These are phyloP conservation scores for Urostyla sp. DNA, from an alignment of 73 alveolate genomes.

Conservation along the genomic window DNA sequence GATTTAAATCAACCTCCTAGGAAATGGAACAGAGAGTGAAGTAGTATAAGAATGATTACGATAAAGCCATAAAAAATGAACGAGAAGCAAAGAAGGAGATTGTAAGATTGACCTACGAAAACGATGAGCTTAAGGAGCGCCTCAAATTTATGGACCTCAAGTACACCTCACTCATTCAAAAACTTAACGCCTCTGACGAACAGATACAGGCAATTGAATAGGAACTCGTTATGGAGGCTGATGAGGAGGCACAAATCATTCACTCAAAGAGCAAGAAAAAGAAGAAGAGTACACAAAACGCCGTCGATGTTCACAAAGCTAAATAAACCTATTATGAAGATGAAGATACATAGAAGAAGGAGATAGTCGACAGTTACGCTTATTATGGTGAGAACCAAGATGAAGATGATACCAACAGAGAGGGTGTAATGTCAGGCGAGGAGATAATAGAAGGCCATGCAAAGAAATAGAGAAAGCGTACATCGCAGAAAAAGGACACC, in stretches of 20 bases:
- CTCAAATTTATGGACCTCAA: conserved; percentile 34
- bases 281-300: not conserved
- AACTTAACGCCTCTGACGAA: conserved; percentile 27
- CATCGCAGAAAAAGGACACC: not conserved
- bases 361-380: not conserved
- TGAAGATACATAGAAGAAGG: not conserved
- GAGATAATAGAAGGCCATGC: conserved; percentile 28
- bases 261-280: not conserved
- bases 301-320: not conserved
- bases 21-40: conserved; percentile 43
- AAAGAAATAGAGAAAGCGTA: too few species aligned
- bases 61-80: conserved; percentile 42
- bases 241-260: conserved; percentile 32
- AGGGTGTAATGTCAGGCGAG: conserved; percentile 41
- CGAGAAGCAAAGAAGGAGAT: conserved; percentile 54
- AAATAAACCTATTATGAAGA: not conserved
- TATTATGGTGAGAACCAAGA: conserved; percentile 39
- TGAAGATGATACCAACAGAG: not conserved
- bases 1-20: conserved; percentile 30
- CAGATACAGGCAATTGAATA: conserved; percentile 23
- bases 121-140: conserved; percentile 48
- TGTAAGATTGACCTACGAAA: conserved; percentile 10
- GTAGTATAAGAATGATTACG: conserved; percentile 10
- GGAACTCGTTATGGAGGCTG: conserved; percentile 14
- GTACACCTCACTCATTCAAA: conserved; percentile 1